A percentile compares a stretch with the other conserved stretches of the same genome.
Conservation (phyloP, 2,329 filamentous ascomycete genomes). For the Trichoderma guizhouense region DNA sequence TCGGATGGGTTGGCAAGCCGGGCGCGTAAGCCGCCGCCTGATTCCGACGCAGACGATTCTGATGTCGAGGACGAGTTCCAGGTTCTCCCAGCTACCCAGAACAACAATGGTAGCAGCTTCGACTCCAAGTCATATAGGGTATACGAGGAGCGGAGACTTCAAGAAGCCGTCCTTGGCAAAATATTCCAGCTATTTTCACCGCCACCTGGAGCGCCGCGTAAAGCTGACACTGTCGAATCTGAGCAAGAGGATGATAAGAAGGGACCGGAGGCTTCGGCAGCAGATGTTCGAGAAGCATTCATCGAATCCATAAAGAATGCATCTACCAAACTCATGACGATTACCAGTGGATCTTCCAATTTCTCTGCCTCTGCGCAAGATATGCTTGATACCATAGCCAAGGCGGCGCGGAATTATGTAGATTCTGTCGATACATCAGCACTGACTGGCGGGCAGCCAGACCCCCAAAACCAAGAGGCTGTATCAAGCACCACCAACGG, state of each 20-base stretch:
- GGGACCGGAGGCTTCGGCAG: conserved; percentile 19
- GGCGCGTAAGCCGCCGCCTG: conserved; percentile 36
- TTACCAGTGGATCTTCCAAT: conserved; percentile 37
- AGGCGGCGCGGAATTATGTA: conserved; percentile 51
- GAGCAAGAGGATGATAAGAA: conserved; percentile 24
- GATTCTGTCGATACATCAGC: conserved; percentile 32
- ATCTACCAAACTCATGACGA: conserved; percentile 42
- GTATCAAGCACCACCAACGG: not conserved
- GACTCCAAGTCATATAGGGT: conserved; percentile 46
- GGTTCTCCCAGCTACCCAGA: conserved; percentile 36
- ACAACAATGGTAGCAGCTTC: conserved; percentile 27
- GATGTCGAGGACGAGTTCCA: conserved; percentile 56
- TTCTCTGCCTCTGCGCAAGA: conserved; percentile 41
- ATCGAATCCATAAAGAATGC: conserved; percentile 38
- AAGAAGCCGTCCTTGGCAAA: conserved; percentile 51
- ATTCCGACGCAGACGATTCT: conserved; percentile 46
- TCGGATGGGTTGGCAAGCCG: conserved; percentile 49
- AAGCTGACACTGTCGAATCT: conserved; percentile 20
- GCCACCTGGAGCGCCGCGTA: conserved; percentile 35
- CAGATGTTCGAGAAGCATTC: conserved; percentile 31
- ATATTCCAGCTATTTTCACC: conserved; percentile 51
- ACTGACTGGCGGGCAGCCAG: conserved; percentile 1
- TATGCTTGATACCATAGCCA: conserved; percentile 48
- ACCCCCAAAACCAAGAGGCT: not conserved
- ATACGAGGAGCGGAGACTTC: conserved; percentile 51